These are phyloP conservation scores for Elsinoe perseae DNA, from an alignment of 2,329 filamentous ascomycete genomes.

Conservation along the genomic window DNA sequence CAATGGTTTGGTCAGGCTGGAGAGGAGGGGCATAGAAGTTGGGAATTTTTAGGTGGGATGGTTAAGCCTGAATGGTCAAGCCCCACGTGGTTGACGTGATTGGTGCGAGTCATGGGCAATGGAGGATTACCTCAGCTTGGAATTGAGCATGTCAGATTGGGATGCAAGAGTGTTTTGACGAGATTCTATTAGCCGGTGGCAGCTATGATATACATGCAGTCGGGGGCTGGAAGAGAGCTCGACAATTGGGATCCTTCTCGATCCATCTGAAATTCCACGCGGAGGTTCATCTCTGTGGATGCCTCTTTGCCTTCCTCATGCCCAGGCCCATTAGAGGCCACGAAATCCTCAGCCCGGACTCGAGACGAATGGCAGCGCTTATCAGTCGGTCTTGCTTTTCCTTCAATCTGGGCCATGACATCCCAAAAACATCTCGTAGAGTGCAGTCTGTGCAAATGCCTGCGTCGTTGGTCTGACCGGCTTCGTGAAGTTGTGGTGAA, in stretches of 20 bases:
- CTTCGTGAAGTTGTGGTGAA: conserved; percentile 21
- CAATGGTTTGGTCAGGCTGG: background rate
- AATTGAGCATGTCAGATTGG: background rate
- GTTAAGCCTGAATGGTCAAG: background rate
- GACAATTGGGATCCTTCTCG: background rate
- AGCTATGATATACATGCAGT: conserved; percentile 14
- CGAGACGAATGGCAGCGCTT: background rate
- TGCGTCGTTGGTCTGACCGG: conserved; percentile 15
- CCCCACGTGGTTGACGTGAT: conserved; percentile 13
- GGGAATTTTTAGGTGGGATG: conserved; percentile 10
- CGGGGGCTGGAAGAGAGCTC: background rate
- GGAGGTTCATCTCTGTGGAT: background rate
- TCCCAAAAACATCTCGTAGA: conserved; percentile 1
- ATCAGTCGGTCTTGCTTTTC: background rate
- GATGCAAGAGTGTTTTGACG: background rate
- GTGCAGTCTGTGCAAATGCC: conserved; percentile 16
- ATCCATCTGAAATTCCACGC: conserved; percentile 1
- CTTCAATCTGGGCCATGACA: conserved; percentile 1
- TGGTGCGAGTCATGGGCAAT: conserved; percentile 9
- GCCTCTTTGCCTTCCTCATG: background rate
- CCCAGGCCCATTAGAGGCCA: conserved; percentile 6
- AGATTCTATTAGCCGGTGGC: conserved; percentile 13
- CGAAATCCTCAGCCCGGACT: background rate
- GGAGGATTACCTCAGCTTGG: background rate
- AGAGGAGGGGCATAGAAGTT: conserved; percentile 11